Evolutionary conservation across 768 basidiomycete genomes (phyloP), one percentile per base, ranked within the genome.

Genomic region (Symmetrospora coprosmae): DNA sequence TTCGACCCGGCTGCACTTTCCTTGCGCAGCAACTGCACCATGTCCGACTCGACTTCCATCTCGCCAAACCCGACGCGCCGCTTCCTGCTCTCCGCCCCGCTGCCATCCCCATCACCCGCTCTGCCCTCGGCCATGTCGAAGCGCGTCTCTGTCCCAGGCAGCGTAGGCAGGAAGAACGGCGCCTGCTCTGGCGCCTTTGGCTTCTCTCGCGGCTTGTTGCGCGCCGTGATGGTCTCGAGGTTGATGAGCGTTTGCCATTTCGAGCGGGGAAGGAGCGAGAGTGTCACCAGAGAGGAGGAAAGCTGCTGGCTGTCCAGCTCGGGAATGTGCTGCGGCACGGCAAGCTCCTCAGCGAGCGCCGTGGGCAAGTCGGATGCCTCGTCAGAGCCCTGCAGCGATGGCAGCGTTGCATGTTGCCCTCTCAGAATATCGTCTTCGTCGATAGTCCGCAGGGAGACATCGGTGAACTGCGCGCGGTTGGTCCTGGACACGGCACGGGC

Each of bases 171-270:
- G 77, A 97, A 99, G 77, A 99, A 99, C 0, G 94, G 94, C 1
- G 90, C 92, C 62, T 87, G 80, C 73, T 96, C 92, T 13, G 88
- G 87, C 25, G 84, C 85, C 73, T 97, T 96, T 6, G 90, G 89
- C 0, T 90, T 81, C 64, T 94, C 91, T 72, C 85, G 89, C 13
- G 94, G 90, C 76, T 91, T 94, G 72, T 97, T 97, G 55, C 94
- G 83, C 79, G 86, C 84, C 85, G 87, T 83, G 63, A 97, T 97
- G 30, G 88, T 83, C 66, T 97, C 94, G 17, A 99, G 77, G 69
- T 94, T 94, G 60, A 99, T 77, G n/a, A 99, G 74, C 0, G 94
- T 91, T 73, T 94, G 89, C 94, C 94, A 99, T 67, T 86, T 78
- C 14, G 88, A 82, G 37, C 91, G 82, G 16, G 94, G 94, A 38